phyloP scores from a whole-genome alignment of 1,139 yeast species.

The Kurtzmaniella quercitrusa region DNA sequence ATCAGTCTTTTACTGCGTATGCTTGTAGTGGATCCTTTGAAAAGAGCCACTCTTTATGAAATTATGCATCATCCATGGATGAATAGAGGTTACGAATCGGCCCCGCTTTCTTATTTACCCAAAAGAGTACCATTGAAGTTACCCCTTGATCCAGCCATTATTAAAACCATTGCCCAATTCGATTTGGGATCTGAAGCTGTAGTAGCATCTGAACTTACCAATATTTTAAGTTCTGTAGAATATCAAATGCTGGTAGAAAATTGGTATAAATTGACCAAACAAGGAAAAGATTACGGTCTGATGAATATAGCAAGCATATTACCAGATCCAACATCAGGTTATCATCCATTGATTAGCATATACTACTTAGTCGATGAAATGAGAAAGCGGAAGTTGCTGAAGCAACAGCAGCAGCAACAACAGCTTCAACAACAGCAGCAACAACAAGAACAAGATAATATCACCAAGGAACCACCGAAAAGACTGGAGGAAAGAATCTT shows the following conservation, averaged over 20 bases:
- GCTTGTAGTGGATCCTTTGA: slow-evolving; percentile 85
- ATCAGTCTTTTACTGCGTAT: slow-evolving; percentile 78
- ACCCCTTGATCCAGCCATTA: slow-evolving; percentile 68
- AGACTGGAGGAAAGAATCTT: slow-evolving; percentile 4
- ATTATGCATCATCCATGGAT: slow-evolving; percentile 94
- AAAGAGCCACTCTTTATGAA: slow-evolving; percentile 76
- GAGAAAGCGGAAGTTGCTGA: slow-evolving; percentile 63
- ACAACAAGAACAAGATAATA: slow-evolving; percentile 12
- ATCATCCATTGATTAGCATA: slow-evolving; percentile 83
- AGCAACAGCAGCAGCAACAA: slow-evolving; percentile 41
- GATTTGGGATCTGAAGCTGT: slow-evolving; percentile 73
- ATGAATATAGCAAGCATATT: slow-evolving; percentile 37
- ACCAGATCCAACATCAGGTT: slow-evolving; percentile 85
- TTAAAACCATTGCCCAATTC: slow-evolving; percentile 71
- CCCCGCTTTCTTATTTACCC: slow-evolving; percentile 71
- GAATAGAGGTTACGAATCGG: slow-evolving; percentile 78
- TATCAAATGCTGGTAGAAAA: slow-evolving; percentile 63
- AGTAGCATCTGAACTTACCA: slow-evolving; percentile 53
- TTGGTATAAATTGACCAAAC: slow-evolving; percentile 53
- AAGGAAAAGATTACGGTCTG: slow-evolving; percentile 39
- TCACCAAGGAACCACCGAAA: slow-evolving; percentile 4
- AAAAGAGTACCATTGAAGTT: slow-evolving; percentile 66
- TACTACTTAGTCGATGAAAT: slow-evolving; percentile 85
- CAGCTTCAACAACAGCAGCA: slow-evolving; percentile 18
- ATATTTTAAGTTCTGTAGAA: slow-evolving; percentile 59